Evolutionary conservation across 352 stramenopile species (phyloP).

Genomic region (Pythium graminicola): DNA sequence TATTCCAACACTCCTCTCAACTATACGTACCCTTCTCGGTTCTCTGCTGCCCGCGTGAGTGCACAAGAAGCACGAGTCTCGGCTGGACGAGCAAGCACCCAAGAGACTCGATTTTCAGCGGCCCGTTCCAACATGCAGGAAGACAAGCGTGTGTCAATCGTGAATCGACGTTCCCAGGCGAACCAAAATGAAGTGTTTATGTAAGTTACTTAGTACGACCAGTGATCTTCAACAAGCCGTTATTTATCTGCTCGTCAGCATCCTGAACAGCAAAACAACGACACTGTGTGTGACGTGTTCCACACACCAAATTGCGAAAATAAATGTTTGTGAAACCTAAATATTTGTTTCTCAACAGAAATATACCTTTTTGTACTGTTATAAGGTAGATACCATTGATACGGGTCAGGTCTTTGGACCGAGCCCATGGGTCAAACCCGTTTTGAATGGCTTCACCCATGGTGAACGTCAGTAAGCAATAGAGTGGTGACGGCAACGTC

Average conservation of each 20-base stretch:
- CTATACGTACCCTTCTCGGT: background rate
- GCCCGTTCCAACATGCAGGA: background rate
- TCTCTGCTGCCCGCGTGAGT: slow-evolving; percentile 7
- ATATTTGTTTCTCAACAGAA: no score
- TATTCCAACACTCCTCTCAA: slow-evolving; percentile 7
- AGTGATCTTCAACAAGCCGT: slow-evolving; percentile 1
- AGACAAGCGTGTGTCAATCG: slow-evolving; percentile 17
- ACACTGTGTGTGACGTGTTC: background rate
- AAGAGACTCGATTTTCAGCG: background rate
- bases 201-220: slow-evolving; percentile 8
- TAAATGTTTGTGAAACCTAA: no score
- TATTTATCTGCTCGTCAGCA: slow-evolving; percentile 21
- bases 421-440: background rate
- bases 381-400: no score
- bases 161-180: slow-evolving; percentile 17
- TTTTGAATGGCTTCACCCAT: slow-evolving; percentile 1
- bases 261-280: background rate
- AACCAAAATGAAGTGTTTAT: slow-evolving; percentile 20
- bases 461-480: background rate
- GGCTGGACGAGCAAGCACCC: background rate
- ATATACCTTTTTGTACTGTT: no score
- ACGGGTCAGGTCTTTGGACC: background rate
- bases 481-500: no score
- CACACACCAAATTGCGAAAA: no score
- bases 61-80: background rate